phyloP scores from a whole-genome alignment of 73 alveolate genomes.

The Paramecium caudatum region DNA sequence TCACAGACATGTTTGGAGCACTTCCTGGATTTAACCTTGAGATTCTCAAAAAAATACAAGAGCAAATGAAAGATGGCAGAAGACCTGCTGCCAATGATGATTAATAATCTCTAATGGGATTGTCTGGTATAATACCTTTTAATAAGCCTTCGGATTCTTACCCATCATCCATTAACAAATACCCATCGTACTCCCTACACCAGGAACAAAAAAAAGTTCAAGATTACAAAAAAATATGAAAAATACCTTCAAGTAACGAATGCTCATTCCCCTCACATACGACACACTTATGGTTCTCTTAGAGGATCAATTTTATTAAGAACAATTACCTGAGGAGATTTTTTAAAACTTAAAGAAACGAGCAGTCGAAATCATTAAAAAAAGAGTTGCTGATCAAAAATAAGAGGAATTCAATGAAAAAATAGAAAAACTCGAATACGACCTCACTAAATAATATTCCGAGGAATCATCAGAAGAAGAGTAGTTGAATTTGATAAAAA shows the following conservation, averaged over 20 bases:
- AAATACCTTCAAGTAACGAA: conserved; percentile 19
- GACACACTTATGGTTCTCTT: conserved; percentile 55
- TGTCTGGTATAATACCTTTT: not conserved
- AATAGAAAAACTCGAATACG: conserved; percentile 17
- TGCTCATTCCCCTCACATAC: conserved; percentile 44
- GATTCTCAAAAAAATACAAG: conserved; percentile 33
- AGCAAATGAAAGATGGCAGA: conserved; percentile 44
- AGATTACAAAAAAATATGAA: conserved; percentile 47
- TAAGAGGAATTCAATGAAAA: conserved; percentile 51
- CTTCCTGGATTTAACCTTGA: conserved; percentile 61
- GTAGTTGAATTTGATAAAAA: not conserved
- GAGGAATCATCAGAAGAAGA: not conserved
- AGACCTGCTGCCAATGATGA: conserved; percentile 11
- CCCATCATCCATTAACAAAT: conserved; percentile 4
- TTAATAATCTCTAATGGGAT: conserved; percentile 30
- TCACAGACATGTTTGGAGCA: conserved; percentile 48
- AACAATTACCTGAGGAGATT: not conserved
- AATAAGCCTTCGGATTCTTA: conserved; percentile 1
- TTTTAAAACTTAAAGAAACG: not conserved
- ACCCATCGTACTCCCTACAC: conserved; percentile 4
- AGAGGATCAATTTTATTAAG: conserved; percentile 61
- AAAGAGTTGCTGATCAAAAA: conserved; percentile 59
- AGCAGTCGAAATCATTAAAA: conserved; percentile 6
- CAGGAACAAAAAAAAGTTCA: conserved; percentile 66
- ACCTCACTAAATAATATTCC: not conserved